Conservation (phyloP, 495 filamentous ascomycete genomes). For the Tuber indicum region DNA sequence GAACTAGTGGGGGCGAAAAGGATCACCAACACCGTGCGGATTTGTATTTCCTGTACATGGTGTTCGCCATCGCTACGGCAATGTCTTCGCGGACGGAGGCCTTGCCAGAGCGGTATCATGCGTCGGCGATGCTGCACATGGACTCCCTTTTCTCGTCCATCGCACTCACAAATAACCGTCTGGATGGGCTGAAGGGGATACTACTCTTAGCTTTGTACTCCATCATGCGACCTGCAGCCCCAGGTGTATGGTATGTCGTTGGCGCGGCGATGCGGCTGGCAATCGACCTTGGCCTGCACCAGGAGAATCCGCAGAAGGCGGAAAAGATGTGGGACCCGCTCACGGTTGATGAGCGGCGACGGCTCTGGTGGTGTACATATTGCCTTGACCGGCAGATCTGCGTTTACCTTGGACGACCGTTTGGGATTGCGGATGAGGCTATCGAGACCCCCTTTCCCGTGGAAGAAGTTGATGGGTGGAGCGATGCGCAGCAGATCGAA, state of each 20-base stretch:
- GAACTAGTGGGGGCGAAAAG: slow-evolving; percentile 15
- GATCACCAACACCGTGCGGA: slow-evolving; percentile 36
- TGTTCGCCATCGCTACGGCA: slow-evolving; percentile 38
- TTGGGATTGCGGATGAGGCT: slow-evolving; percentile 51
- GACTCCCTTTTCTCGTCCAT: slow-evolving; percentile 35
- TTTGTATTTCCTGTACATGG: slow-evolving; percentile 39
- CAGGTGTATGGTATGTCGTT: slow-evolving; percentile 52
- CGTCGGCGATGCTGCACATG: slow-evolving; percentile 38
- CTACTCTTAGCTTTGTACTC: slow-evolving; percentile 51
- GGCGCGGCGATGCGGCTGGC: slow-evolving; percentile 49
- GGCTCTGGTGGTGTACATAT: slow-evolving; percentile 52
- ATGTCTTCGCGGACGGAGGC: slow-evolving; percentile 24
- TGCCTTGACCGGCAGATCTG: slow-evolving; percentile 51
- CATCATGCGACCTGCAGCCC: slow-evolving; percentile 49
- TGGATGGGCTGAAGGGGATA: slow-evolving; percentile 45
- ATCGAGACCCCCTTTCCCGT: slow-evolving; percentile 47
- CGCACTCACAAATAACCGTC: slow-evolving; percentile 33
- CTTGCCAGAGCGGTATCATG: slow-evolving; percentile 38
- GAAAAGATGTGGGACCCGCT: slow-evolving; percentile 41
- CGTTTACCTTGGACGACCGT: slow-evolving; percentile 49
- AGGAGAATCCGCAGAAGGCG: slow-evolving; percentile 42
- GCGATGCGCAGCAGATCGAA: slow-evolving; percentile 45
- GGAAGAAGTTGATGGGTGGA: slow-evolving; percentile 48
- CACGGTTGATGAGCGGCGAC: slow-evolving; percentile 50
- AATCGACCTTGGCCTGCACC: slow-evolving; percentile 50